Base-by-base conservation (phyloP, 306 rosid species). In the Sicyos edulis region DNA sequence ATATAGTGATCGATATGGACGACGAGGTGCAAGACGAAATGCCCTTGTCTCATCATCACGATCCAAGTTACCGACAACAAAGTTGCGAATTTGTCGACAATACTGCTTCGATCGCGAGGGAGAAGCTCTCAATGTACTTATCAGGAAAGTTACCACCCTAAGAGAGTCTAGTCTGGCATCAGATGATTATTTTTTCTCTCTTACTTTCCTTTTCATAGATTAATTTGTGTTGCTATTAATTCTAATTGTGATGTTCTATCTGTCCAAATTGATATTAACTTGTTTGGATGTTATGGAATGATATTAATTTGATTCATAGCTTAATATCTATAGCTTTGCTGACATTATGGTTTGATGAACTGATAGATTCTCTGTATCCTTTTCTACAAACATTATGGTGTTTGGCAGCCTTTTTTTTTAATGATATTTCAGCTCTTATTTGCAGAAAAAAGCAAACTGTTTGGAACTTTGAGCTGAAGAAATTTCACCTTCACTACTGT, bases 1-100 rank as follows among this genome's bases (percentile, higher is more conserved):
- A 92, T 51, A 89, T 92, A 60, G 82, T 85, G 20, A 88, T 92
- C 19, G 96, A 89, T 72, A 77, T 88, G 92, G 85, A 86, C 70
- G 97, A 92, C 77, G 88, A 78, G 55, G 82, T 84, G 52, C 84
- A 75, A 59, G 76, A 85, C 51, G 77, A 80, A 37, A 50, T 81
- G 79, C 78, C 92, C 3, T 72, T 83, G 63, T 66, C 85, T 47
- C 74, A 78, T 77, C 86, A 81, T 72, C 97, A 92, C 65, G 96
- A 92, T 77, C 70, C 82, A 0, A 85, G 84, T 71, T 92, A 92
- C 81, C 67, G 75, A 20, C 89, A 84, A 60, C 92, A 86, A 80
- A 81, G 47, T 26, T 82, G 97, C 13, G 84, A 86, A 78, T 85
- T 79, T 55, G 86, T 70, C 2, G 87, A 86, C 73, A 65, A 61